These are phyloP conservation scores for Zygosaccharomyces kombuchaensis DNA, from an alignment of 805 yeast genomes.

Conservation along the genomic window DNA sequence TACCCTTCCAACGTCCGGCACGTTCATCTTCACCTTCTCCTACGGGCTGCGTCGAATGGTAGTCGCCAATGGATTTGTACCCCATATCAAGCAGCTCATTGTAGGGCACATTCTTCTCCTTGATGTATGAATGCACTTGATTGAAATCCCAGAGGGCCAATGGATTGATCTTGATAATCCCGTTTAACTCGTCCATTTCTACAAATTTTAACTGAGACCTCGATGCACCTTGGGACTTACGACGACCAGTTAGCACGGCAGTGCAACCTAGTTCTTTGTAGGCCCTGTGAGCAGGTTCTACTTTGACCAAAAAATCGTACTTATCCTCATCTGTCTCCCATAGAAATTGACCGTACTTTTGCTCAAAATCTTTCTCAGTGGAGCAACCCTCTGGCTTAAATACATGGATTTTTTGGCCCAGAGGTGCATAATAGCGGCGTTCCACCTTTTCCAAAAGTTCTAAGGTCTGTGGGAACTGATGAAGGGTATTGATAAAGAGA, in stretches of 20 bases:
- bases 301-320: constrained; percentile 85
- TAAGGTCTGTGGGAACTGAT: constrained; percentile 92
- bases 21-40: constrained; percentile 91
- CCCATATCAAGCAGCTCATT: constrained; percentile 81
- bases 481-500: constrained; percentile 83
- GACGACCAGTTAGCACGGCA: constrained; percentile 89
- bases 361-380: constrained; percentile 59
- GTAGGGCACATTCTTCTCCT: constrained; percentile 71
- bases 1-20: constrained; percentile 96
- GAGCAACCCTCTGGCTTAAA: constrained; percentile 59
- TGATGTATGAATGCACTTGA: constrained; percentile 66
- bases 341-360: constrained; percentile 64
- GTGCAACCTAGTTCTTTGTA: constrained; percentile 65
- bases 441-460: constrained; percentile 62
- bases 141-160: constrained; percentile 76
- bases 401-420: constrained; percentile 46
- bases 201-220: constrained; percentile 67
- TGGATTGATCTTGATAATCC: constrained; percentile 83
- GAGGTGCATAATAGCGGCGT: constrained; percentile 43
- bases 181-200: constrained; percentile 67
- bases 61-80: constrained; percentile 89
- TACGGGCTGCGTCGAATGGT: constrained; percentile 90
- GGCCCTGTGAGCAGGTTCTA: constrained; percentile 87
- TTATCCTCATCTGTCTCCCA: constrained; percentile 81
- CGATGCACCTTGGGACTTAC: constrained; percentile 86